phyloP scores from a whole-genome alignment of 805 yeast genomes.

The Saccharomyces paradoxus region DNA sequence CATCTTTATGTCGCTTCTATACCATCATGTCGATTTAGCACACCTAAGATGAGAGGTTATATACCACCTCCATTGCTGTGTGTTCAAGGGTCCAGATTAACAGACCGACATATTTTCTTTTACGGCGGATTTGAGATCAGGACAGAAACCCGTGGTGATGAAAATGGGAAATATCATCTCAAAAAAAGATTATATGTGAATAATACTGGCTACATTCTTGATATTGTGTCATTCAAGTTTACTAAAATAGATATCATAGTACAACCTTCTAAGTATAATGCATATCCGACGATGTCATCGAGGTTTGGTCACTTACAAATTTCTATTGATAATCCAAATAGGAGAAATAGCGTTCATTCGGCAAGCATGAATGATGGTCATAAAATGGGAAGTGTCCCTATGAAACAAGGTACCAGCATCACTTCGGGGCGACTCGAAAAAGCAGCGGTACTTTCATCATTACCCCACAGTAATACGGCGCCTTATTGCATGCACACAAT shows the following conservation, averaged over 20 bases:
- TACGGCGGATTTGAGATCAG: constrained; percentile 59
- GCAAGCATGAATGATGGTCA: background rate
- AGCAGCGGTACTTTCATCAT: background rate
- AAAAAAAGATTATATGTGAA: constrained; percentile 41
- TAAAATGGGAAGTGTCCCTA: background rate
- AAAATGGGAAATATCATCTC: constrained; percentile 30
- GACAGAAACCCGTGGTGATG: constrained; percentile 24
- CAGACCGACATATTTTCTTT: constrained; percentile 48
- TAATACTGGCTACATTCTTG: constrained; percentile 51
- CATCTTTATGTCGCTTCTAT: constrained; percentile 32
- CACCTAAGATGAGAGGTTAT: constrained; percentile 31
- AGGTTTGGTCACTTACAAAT: constrained; percentile 36
- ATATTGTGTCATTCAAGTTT: constrained; percentile 42
- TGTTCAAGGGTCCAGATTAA: constrained; percentile 40
- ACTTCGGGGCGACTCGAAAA: background rate
- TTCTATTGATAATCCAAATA: constrained; percentile 7
- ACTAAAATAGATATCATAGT: constrained; percentile 36
- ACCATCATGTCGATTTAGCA: constrained; percentile 33
- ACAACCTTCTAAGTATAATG: constrained; percentile 23
- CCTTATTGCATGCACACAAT: constrained; percentile 10
- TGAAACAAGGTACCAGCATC: background rate
- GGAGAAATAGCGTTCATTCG: background rate
- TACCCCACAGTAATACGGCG: background rate
- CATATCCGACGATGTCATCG: constrained; percentile 28
- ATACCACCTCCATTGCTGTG: constrained; percentile 47